A percentile compares a stretch with the other conserved stretches of the same genome.
Evolutionary conservation across 805 yeast genomes (phyloP).

Genomic region (Candida nitratophila): DNA sequence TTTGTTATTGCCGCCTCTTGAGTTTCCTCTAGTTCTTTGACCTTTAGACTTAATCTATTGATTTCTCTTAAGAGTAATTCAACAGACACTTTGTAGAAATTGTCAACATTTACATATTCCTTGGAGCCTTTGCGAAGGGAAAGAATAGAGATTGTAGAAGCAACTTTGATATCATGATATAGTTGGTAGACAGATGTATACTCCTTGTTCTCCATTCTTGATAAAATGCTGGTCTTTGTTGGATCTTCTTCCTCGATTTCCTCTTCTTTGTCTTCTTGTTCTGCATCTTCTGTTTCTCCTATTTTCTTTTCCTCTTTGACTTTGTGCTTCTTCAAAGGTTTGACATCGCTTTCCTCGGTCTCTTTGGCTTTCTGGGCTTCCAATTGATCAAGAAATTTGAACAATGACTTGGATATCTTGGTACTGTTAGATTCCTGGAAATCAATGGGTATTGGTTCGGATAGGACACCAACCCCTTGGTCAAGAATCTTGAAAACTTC

Average conservation of each 20-base stretch:
- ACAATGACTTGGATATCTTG: constrained; percentile 36
- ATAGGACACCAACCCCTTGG: constrained; percentile 9
- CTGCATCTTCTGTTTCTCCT: not conserved
- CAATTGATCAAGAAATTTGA: constrained; percentile 26
- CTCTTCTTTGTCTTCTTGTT: not conserved
- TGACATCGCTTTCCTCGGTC: not conserved
- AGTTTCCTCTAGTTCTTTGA: constrained; percentile 9
- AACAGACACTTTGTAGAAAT: constrained; percentile 52
- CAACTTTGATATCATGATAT: constrained; percentile 61
- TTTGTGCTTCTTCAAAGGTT: not conserved
- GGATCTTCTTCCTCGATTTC: constrained; percentile 1
- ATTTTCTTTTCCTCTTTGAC: constrained; percentile 11
- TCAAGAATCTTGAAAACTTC: constrained; percentile 17
- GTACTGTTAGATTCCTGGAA: constrained; percentile 41
- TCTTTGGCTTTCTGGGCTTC: constrained; percentile 12
- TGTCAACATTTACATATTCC: constrained; percentile 48
- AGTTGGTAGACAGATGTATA: constrained; percentile 48
- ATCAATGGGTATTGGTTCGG: constrained; percentile 29
- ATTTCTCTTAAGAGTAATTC: constrained; percentile 62
- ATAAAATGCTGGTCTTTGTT: constrained; percentile 31
- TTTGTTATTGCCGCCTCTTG: not conserved
- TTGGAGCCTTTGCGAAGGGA: constrained; percentile 41
- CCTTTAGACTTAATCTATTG: constrained; percentile 31
- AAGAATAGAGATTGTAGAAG: constrained; percentile 41
- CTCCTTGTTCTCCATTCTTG: constrained; percentile 29